phyloP scores from a whole-genome alignment of 2,329 filamentous ascomycete species.

The Helminthosporium solani region DNA sequence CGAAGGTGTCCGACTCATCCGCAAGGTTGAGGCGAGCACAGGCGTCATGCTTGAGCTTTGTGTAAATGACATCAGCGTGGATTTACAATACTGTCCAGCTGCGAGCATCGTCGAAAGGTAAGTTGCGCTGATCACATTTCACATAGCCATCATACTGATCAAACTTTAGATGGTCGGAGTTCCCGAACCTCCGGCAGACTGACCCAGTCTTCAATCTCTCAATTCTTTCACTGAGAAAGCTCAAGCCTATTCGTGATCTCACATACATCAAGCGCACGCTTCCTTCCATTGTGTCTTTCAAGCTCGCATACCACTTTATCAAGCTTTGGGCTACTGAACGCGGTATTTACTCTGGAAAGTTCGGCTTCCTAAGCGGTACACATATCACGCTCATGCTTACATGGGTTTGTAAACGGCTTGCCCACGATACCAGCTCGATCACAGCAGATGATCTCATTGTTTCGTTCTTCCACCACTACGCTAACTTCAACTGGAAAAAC shows the following conservation, averaged over 20 bases:
- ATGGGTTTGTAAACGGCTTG: conserved; percentile 56
- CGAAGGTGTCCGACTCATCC: conserved; percentile 53
- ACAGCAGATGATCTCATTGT: conserved; percentile 55
- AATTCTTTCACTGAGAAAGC: conserved; percentile 57
- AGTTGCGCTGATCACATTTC: background rate
- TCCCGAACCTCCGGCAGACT: conserved; percentile 47
- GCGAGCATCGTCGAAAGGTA: conserved; percentile 55
- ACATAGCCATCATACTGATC: conserved; percentile 7
- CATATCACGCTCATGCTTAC: conserved; percentile 65
- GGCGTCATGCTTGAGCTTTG: conserved; percentile 66
- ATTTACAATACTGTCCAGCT: conserved; percentile 67
- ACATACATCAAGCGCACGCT: conserved; percentile 61
- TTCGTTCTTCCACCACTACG: conserved; percentile 66
- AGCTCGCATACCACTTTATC: conserved; percentile 59
- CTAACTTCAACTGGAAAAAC: conserved; percentile 59
- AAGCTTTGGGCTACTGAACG: conserved; percentile 62
- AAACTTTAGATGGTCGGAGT: conserved; percentile 38
- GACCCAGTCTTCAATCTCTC: conserved; percentile 60
- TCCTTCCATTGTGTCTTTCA: conserved; percentile 60
- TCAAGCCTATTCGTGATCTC: conserved; percentile 65
- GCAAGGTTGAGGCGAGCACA: conserved; percentile 59
- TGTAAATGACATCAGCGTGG: conserved; percentile 59
- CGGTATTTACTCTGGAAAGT: conserved; percentile 65
- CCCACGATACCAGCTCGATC: conserved; percentile 28
- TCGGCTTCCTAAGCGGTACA: conserved; percentile 65